Percentiles rank a stretch among this genome's conserved stretches.
Evolutionary conservation across 208 protist species (phyloP).

Genomic region (Acanthamoeba royreba): DNA sequence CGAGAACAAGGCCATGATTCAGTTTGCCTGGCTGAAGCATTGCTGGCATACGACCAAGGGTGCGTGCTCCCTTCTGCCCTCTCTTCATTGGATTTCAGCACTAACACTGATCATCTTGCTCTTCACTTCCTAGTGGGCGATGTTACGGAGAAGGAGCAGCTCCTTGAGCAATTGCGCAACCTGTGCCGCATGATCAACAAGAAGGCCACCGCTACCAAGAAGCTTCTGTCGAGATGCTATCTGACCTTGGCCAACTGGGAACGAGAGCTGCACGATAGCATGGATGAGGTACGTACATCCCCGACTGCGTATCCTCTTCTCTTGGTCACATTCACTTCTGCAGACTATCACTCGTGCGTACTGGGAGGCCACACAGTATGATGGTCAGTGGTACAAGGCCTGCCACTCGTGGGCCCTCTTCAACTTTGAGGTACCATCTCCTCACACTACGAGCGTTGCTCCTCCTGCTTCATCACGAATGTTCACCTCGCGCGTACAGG

Average conservation of each 20-base stretch:
- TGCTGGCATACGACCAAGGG: background rate
- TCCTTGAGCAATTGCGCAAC: background rate
- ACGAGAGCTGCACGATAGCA: constrained; percentile 44
- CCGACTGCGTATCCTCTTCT: too few relatives aligned
- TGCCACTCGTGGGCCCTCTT: constrained; percentile 36
- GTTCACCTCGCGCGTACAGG: too few relatives aligned
- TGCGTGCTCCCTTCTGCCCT: too few relatives aligned
- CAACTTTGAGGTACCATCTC: constrained; percentile 16
- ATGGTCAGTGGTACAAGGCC: constrained; percentile 62
- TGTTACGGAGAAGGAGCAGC: constrained; percentile 24
- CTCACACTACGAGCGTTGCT: background rate
- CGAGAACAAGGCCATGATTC: constrained; percentile 17
- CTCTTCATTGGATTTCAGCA: too few relatives aligned
- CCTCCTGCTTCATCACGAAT: too few relatives aligned
- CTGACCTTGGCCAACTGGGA: constrained; percentile 75
- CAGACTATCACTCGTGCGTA: background rate
- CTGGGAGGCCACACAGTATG: background rate
- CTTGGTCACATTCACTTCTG: too few relatives aligned
- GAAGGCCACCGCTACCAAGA: background rate
- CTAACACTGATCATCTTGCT: too few relatives aligned
- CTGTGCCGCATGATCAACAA: background rate
- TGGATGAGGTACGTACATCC: constrained; percentile 55
- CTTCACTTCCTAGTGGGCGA: too few relatives aligned
- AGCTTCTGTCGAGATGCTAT: constrained; percentile 65
- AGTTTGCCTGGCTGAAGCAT: constrained; percentile 26